Conservation (phyloP, 2,329 filamentous ascomycete genomes). For the Ascochyta clinopodiicola region DNA sequence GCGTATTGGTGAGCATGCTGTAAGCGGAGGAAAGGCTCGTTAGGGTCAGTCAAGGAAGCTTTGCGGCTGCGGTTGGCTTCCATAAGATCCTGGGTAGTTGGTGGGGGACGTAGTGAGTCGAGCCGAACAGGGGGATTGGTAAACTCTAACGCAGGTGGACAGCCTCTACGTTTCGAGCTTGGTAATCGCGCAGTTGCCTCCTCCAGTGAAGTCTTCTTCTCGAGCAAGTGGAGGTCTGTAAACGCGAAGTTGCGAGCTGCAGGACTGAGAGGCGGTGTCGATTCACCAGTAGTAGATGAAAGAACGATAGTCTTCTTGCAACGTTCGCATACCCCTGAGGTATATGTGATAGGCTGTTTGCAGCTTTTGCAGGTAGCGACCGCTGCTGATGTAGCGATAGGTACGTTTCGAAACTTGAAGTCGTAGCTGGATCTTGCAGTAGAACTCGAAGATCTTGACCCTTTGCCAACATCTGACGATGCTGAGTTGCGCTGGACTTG, state of each 20-base stretch:
- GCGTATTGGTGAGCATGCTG: constrained; percentile 33
- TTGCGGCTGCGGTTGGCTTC: constrained; percentile 32
- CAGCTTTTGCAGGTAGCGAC: constrained; percentile 43
- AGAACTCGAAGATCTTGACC: constrained; percentile 11
- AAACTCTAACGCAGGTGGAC: constrained; percentile 28
- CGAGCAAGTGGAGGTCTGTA: constrained; percentile 28
- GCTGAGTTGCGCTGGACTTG: constrained; percentile 29
- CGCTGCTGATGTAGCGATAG: constrained; percentile 22
- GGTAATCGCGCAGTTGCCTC: constrained; percentile 21
- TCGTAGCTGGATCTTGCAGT: constrained; percentile 34
- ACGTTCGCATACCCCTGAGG: constrained; percentile 38
- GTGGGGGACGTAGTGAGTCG: constrained; percentile 38
- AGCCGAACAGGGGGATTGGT: constrained; percentile 39
- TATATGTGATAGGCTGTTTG: constrained; percentile 33
- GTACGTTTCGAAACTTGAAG: constrained; percentile 29
- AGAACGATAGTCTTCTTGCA: constrained; percentile 41
- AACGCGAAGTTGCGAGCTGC: constrained; percentile 32
- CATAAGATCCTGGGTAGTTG: constrained; percentile 13
- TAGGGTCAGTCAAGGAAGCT: constrained; percentile 38
- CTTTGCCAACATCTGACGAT: constrained; percentile 27
- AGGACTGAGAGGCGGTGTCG: constrained; percentile 37
- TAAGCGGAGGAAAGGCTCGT: constrained; percentile 38
- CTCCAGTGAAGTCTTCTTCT: constrained; percentile 24
- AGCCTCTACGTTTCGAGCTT: constrained; percentile 27
- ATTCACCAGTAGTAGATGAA: constrained; percentile 24